Conservation (phyloP, 345 rosid genomes). For the Pelargonium nanum region DNA sequence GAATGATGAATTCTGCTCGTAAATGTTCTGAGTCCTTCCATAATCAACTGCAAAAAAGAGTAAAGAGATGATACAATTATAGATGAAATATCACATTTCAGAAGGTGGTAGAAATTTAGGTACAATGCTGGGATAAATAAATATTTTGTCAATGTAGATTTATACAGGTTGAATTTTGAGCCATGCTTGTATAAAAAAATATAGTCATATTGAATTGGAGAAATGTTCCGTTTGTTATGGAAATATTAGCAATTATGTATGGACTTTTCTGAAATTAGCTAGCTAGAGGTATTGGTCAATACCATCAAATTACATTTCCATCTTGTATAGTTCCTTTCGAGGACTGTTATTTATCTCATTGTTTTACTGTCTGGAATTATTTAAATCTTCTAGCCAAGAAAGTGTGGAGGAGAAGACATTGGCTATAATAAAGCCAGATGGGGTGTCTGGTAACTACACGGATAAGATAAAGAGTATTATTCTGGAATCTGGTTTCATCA, state of each 20-base stretch:
- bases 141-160: too few species aligned
- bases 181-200: too few species aligned
- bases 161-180: too few species aligned
- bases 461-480: constrained; percentile 38
- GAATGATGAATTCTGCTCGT: too few species aligned
- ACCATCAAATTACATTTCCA: background rate
- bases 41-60: background rate
- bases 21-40: too few species aligned
- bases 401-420: constrained; percentile 43
- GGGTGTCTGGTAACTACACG: constrained; percentile 52
- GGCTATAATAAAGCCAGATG: constrained; percentile 82
- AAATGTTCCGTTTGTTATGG: too few species aligned
- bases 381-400: constrained; percentile 33
- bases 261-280: too few species aligned
- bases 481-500: constrained; percentile 42
- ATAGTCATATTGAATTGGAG: too few species aligned
- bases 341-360: background rate
- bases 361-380: background rate
- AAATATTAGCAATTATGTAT: too few species aligned
- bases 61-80: background rate
- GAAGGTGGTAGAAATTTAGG: too few species aligned
- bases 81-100: too few species aligned
- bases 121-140: too few species aligned
- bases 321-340: background rate
- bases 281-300: background rate